These are phyloP conservation scores for Malus hybrid DNA, from an alignment of 331 rosid genomes.

Conservation along the genomic window DNA sequence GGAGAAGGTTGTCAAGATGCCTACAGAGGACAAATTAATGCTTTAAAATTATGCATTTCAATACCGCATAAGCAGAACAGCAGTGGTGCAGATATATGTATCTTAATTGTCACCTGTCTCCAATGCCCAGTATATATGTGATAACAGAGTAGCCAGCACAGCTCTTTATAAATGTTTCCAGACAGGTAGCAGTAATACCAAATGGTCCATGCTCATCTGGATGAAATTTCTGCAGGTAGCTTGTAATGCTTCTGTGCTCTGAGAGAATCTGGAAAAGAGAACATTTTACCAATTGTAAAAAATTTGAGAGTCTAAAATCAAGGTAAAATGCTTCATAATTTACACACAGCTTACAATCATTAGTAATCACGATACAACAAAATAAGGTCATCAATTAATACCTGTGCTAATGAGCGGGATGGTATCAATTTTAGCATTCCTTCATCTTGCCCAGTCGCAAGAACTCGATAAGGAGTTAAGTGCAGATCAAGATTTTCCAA, in stretches of 20 bases:
- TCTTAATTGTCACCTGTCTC: conserved; percentile 76
- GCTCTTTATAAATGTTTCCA: conserved; percentile 94
- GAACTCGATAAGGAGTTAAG: conserved; percentile 90
- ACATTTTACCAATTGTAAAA: background rate
- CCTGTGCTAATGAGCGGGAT: conserved; percentile 86
- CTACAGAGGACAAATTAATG: conserved; percentile 33
- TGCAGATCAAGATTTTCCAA: conserved; percentile 87
- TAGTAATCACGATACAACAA: background rate
- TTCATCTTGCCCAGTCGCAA: conserved; percentile 99
- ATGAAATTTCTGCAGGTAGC: conserved; percentile 94
- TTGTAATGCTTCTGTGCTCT: conserved; percentile 88
- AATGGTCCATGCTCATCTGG: conserved; percentile 94
- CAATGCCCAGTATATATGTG: conserved; percentile 95
- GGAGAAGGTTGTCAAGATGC: conserved; percentile 97
- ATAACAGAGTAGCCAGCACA: conserved; percentile 99
- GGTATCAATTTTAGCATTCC: conserved; percentile 97
- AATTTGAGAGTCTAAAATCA: background rate
- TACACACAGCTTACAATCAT: background rate
- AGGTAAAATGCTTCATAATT: background rate
- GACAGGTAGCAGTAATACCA: conserved; percentile 89
- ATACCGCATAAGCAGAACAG: background rate
- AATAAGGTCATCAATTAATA: conserved; percentile 17
- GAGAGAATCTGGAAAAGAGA: conserved; percentile 60
- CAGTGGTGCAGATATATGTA: background rate
- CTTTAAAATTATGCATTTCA: background rate